Percentiles rank a stretch among this genome's conserved stretches.
Conservation (phyloP, 768 basidiomycete species). For the Paxillus rubicundulus region DNA sequence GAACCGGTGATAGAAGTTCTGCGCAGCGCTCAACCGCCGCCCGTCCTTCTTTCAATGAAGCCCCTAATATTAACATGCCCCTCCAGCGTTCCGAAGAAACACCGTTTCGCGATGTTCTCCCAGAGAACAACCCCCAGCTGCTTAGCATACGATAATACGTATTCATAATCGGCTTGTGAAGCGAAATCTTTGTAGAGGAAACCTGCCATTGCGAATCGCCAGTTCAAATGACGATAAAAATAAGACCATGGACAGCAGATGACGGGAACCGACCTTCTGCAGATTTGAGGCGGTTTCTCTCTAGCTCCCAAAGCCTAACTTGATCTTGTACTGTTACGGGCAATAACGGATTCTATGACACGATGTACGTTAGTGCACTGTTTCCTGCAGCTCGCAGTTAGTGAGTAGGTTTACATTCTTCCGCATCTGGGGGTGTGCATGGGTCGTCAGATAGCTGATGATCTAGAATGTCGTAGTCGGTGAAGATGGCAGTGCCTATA, state of each 20-base stretch:
- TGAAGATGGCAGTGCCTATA: conserved; percentile 9
- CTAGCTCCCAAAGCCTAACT: conserved; percentile 95
- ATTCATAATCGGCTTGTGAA: conserved; percentile 83
- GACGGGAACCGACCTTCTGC: conserved; percentile 64
- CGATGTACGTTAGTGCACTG: conserved; percentile 16
- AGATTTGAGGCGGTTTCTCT: conserved; percentile 86
- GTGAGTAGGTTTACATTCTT: conserved; percentile 62
- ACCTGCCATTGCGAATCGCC: conserved; percentile 43
- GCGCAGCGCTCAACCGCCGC: conserved; percentile 26
- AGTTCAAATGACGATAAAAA: background rate
- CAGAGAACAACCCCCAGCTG: conserved; percentile 80
- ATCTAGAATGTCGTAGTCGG: conserved; percentile 53
- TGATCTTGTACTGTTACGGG: conserved; percentile 99
- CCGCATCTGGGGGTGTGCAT: conserved; percentile 98
- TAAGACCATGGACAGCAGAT: conserved; percentile 5
- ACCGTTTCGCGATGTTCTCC: conserved; percentile 71
- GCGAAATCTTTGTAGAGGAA: conserved; percentile 88
- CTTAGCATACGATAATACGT: conserved; percentile 81
- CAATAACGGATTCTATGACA: conserved; percentile 75
- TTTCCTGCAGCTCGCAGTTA: conserved; percentile 5
- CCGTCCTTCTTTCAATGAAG: conserved; percentile 73
- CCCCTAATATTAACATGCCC: conserved; percentile 76
- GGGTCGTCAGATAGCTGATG: conserved; percentile 89
- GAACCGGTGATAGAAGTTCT: background rate
- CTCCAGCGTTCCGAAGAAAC: conserved; percentile 79